Base-by-base conservation (phyloP, 495 filamentous ascomycete species). In the Chlorociboria aeruginascens region DNA sequence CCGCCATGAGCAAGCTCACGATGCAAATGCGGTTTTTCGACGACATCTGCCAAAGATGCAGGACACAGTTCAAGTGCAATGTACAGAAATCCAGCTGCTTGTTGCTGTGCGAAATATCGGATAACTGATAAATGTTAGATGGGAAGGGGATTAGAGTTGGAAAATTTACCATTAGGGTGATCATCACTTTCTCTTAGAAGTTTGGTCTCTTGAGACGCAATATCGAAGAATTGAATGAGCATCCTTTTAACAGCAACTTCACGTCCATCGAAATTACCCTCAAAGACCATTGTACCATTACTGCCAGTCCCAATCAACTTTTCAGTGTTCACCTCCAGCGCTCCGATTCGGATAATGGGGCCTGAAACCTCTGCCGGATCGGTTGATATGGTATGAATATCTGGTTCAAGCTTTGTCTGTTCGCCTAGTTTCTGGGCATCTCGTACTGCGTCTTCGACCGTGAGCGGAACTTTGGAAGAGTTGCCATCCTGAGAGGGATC, bases 21-120 rank as follows among this genome's bases (percentile, higher is more conserved):
- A 53, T 68, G 70, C 42, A 56, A 46, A 13, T 56, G 41, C 0
- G 80, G 79, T 50, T 82, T 83, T 52, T 86, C 79, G 41, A 93
- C 76, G 16, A 96, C 77, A 58, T 98, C 90, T 44, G 86, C 89
- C 14, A 98, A 69, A 12, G 89, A 95, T 4, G 89, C 90, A 4
- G 88, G 85, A 60, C 93, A 98, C n/a, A 94, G 76, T 64, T 98
- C 92, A 12, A 98, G 66, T 0, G 89, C 92, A 59, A 98, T 98
- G 60, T 97, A 98, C 17, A 96, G 72, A 63, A 98, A 98, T n/a
- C 83, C 81, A 12, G 81, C 74, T 8, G 85, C 85, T 54, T 87
- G 78, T 57, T 93, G 86, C 59, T 92, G 89, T 49, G 86, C 86
- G 57, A 82, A 95, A 59, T 98, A 98, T 39, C 92, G 85, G 54